These are phyloP conservation scores for Xerocomus amazonicus DNA, from an alignment of 1,284 basidiomycete species.

Conservation along the genomic window DNA sequence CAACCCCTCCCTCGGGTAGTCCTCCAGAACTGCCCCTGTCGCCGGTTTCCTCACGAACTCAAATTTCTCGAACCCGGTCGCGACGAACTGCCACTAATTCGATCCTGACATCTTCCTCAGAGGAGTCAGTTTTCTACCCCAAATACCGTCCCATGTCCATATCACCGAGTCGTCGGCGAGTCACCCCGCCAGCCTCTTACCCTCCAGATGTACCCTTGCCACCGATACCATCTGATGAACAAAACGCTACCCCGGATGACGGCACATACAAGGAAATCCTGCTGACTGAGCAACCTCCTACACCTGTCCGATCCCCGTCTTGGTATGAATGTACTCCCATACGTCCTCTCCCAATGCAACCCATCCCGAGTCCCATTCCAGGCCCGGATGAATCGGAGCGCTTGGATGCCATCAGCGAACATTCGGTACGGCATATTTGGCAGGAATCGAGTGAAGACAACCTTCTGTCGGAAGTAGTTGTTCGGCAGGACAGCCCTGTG, in stretches of 20 bases:
- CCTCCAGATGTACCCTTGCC: slow-evolving; percentile 24
- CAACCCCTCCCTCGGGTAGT: slow-evolving; percentile 9
- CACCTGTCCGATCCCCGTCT: slow-evolving; percentile 2
- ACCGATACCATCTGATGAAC: slow-evolving; percentile 17
- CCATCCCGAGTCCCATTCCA: slow-evolving; percentile 20
- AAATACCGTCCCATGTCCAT: slow-evolving; percentile 7
- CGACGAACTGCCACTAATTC: slow-evolving; percentile 4
- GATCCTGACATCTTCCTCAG: slow-evolving; percentile 11
- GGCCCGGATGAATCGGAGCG: slow-evolving; percentile 11
- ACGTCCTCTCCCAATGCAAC: slow-evolving; percentile 22
- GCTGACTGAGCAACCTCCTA: slow-evolving; percentile 1
- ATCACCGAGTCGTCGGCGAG: slow-evolving; percentile 5
- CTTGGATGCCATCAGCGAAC: slow-evolving; percentile 2
- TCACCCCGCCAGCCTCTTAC: slow-evolving; percentile 12
- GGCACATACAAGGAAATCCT: not conserved
- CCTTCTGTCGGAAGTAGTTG: slow-evolving; percentile 9
- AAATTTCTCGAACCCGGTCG: slow-evolving; percentile 1
- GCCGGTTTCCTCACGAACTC: not conserved
- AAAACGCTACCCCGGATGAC: not conserved
- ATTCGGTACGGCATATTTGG: slow-evolving; percentile 11
- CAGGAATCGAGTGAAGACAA: not conserved
- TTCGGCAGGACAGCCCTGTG: slow-evolving; percentile 26
- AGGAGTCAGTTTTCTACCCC: slow-evolving; percentile 8
- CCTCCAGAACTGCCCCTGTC: slow-evolving; percentile 4
- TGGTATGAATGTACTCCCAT: not conserved